A percentile compares a stretch with the other conserved stretches of the same genome.
Conservation (phyloP, 441 rosid genomes). For the Manihot esculenta region DNA sequence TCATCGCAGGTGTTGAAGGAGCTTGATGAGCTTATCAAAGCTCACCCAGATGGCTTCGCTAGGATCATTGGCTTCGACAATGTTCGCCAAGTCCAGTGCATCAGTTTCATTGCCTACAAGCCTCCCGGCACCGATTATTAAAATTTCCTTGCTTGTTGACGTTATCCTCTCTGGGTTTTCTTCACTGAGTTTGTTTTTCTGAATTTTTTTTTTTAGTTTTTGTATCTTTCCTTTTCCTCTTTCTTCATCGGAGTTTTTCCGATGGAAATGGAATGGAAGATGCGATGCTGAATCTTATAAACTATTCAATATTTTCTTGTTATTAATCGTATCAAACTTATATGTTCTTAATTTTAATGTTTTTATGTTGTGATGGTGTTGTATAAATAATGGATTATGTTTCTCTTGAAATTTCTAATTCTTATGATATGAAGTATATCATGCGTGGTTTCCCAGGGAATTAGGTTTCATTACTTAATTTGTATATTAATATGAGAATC, state of each 20-base stretch:
- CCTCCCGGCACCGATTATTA: constrained; percentile 33
- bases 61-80: constrained; percentile 74
- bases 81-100: constrained; percentile 69
- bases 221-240: not conserved
- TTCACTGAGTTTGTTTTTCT: not conserved
- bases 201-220: not conserved
- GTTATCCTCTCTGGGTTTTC: no score
- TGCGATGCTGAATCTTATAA: not conserved
- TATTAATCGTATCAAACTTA: no score
- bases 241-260: not conserved
- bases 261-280: not conserved
- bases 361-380: no score
- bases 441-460: no score
- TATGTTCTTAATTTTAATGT: no score
- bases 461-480: no score
- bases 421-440: no score
- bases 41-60: constrained; percentile 38
- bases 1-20: constrained; percentile 57
- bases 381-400: no score
- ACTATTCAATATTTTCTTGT: not conserved
- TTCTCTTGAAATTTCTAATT: no score
- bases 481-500: no score
- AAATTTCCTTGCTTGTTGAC: not conserved
- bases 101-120: constrained; percentile 73
- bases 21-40: constrained; percentile 45